A percentile compares a stretch with the other conserved stretches of the same genome.
phyloP scores from a whole-genome alignment of 352 stramenopile genomes.

The Sclerospora graminicola region DNA sequence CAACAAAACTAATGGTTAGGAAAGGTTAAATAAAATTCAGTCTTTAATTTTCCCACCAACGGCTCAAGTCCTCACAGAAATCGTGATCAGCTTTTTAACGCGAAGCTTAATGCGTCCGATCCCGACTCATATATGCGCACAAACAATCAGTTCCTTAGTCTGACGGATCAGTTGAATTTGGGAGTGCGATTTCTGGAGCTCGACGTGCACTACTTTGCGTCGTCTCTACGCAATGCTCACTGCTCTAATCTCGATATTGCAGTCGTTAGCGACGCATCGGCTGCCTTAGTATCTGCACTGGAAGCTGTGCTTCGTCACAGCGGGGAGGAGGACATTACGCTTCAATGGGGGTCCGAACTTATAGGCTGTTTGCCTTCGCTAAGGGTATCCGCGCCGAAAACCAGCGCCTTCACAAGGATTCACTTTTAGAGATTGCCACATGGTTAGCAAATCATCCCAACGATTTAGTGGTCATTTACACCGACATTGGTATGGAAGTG shows the following conservation, averaged over 20 bases:
- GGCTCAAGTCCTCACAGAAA: too few relatives aligned
- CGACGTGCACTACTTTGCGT: too few relatives aligned
- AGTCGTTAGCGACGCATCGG: slow-evolving; percentile 44
- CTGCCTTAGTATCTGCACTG: slow-evolving; percentile 22
- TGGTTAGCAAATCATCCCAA: slow-evolving; percentile 31
- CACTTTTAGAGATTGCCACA: too few relatives aligned
- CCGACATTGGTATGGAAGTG: slow-evolving; percentile 39
- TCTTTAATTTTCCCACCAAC: too few relatives aligned
- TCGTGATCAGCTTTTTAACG: slow-evolving; percentile 49
- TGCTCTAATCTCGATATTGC: slow-evolving; percentile 24
- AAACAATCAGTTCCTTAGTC: slow-evolving; percentile 53
- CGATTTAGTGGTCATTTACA: slow-evolving; percentile 49
- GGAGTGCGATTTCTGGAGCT: slow-evolving; percentile 54
- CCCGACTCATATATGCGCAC: slow-evolving; percentile 48
- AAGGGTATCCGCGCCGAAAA: slow-evolving; percentile 47
- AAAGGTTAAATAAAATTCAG: too few relatives aligned
- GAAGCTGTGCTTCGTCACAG: slow-evolving; percentile 24
- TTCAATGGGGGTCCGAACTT: too few relatives aligned
- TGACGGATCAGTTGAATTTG: slow-evolving; percentile 58
- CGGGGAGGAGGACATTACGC: slow-evolving; percentile 26
- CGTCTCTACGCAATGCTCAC: too few relatives aligned
- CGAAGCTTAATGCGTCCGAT: slow-evolving; percentile 29
- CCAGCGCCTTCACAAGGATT: slow-evolving; percentile 24
- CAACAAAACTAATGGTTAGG: too few relatives aligned
- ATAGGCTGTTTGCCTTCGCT: slow-evolving; percentile 55